Evolutionary conservation across 306 rosid genomes (phyloP).

Genomic region (Prunus mume): DNA sequence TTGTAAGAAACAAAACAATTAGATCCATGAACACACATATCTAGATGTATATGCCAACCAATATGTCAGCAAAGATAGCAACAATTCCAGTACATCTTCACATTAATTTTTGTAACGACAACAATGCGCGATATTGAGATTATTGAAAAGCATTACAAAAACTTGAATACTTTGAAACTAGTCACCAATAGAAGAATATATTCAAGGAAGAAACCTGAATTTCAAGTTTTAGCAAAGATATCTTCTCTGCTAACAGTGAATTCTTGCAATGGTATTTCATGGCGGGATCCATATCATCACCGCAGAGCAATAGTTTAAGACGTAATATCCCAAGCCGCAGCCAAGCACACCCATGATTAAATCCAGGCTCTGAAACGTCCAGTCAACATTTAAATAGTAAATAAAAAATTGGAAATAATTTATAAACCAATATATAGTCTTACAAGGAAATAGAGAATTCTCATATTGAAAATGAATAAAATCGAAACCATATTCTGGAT

Average conservation of each 20-base stretch:
- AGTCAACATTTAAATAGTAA: background rate
- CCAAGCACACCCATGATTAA: conserved; percentile 70
- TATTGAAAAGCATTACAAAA: background rate
- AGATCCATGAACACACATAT: too few species aligned
- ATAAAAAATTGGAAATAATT: background rate
- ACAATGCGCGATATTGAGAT: background rate
- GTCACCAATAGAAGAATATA: background rate
- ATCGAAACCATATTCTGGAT: background rate
- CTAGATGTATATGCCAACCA: background rate
- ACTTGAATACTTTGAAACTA: background rate
- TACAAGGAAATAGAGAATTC: background rate
- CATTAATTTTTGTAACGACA: background rate
- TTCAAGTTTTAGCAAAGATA: conserved; percentile 70
- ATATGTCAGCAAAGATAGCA: background rate
- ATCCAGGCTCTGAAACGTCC: conserved; percentile 39
- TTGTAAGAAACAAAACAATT: background rate
- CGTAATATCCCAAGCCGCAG: conserved; percentile 67
- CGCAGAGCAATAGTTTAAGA: conserved; percentile 68
- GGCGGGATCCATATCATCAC: conserved; percentile 75
- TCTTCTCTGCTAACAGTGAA: conserved; percentile 53
- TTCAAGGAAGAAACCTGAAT: conserved; percentile 52
- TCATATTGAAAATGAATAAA: background rate
- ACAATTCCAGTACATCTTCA: too few species aligned
- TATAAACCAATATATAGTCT: background rate
- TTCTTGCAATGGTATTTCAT: conserved; percentile 69